Conservation (phyloP, 139 green algal genomes). For the Ulvella scutata region DNA sequence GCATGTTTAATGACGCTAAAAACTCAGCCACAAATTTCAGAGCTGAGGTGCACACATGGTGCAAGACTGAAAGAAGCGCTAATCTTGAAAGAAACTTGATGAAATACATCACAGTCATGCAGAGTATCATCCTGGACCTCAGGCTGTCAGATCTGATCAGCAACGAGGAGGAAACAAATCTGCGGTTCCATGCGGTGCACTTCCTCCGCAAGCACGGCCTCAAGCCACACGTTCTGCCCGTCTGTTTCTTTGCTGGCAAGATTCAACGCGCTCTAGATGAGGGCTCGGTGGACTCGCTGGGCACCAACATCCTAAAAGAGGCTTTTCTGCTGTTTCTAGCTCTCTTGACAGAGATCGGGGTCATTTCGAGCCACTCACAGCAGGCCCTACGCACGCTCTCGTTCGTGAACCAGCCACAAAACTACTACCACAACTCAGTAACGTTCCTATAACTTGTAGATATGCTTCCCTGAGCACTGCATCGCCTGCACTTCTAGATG, state of each 20-base stretch:
- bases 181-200: constrained; percentile 15
- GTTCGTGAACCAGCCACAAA: not conserved
- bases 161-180: constrained; percentile 17
- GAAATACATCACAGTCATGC: constrained; percentile 17
- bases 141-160: constrained; percentile 21
- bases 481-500: too few relatives aligned
- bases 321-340: constrained; percentile 9
- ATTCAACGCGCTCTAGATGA: constrained; percentile 9
- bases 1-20: not conserved
- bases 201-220: not conserved
- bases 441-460: too few relatives aligned
- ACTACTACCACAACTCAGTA: not conserved
- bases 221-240: constrained; percentile 17
- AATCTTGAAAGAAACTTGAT: constrained; percentile 6
- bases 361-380: not conserved
- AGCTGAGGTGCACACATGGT: not conserved
- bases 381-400: not conserved
- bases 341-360: constrained; percentile 7
- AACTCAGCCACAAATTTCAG: not conserved
- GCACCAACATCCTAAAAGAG: constrained; percentile 7
- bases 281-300: not conserved
- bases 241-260: constrained; percentile 16
- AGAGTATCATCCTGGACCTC: constrained; percentile 14
- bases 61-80: constrained; percentile 2
- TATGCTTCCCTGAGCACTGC: too few relatives aligned